These are phyloP conservation scores for Pseudonectria foliicola DNA, from an alignment of 2,329 filamentous ascomycete genomes.

Conservation along the genomic window DNA sequence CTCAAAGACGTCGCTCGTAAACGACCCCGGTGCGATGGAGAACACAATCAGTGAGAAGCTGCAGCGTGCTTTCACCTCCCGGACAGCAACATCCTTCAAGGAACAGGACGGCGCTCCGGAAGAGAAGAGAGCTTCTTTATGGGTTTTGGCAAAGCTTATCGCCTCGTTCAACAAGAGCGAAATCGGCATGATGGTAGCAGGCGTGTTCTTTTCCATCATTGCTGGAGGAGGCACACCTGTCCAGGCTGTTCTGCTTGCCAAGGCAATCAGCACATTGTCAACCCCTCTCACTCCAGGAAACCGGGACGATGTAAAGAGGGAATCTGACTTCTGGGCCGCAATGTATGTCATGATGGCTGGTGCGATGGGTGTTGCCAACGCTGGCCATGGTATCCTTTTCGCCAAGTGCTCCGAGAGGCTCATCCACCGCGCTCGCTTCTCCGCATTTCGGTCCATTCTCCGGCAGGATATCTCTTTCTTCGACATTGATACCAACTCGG, in stretches of 20 bases:
- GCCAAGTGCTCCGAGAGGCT: slow-evolving; percentile 16
- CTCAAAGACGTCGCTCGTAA: too few relatives aligned
- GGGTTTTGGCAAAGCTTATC: slow-evolving; percentile 3
- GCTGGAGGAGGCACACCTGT: slow-evolving; percentile 21
- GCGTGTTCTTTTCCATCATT: slow-evolving; percentile 8
- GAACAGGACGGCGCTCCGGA: not conserved
- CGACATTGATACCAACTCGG: slow-evolving; percentile 13
- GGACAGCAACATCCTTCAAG: not conserved
- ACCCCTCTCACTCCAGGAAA: slow-evolving; percentile 9
- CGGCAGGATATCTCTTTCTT: slow-evolving; percentile 33
- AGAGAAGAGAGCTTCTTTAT: not conserved
- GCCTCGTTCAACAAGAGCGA: slow-evolving; percentile 6
- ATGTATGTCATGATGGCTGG: slow-evolving; percentile 42
- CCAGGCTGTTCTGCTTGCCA: slow-evolving; percentile 22
- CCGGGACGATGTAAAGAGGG: slow-evolving; percentile 1
- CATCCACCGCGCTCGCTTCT: slow-evolving; percentile 1
- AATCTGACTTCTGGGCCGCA: slow-evolving; percentile 38
- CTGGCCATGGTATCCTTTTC: slow-evolving; percentile 8
- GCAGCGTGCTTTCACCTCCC: not conserved
- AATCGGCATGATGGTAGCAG: not conserved
- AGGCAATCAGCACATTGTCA: slow-evolving; percentile 10
- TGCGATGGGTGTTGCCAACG: slow-evolving; percentile 29
- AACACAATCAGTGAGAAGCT: too few relatives aligned
- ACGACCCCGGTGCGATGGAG: too few relatives aligned
- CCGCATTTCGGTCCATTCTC: slow-evolving; percentile 15